Evolutionary conservation across 2,329 filamentous ascomycete genomes (phyloP), one percentile per base, ranked within the genome.

Genomic region (Cladosporium halotolerans): DNA sequence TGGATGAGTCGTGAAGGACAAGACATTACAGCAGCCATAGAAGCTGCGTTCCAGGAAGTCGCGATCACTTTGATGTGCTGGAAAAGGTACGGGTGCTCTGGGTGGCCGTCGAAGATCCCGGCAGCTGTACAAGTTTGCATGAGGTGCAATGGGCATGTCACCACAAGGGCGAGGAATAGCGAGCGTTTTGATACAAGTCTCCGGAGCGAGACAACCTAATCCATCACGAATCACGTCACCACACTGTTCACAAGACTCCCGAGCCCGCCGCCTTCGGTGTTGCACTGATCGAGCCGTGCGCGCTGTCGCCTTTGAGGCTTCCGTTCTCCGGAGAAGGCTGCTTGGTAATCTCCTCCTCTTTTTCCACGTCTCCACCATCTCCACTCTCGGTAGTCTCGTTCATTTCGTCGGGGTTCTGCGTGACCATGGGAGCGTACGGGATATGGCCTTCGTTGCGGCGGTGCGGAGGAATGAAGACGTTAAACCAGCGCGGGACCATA

Each of bases 401-500:
- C 44, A 43, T 38, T 3, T 46, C 52, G 14, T 45, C 45, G 2
- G 42, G 42, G 19, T 54, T 33, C 14, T 54, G 39, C 2, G 48
- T 51, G 18, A 53, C 57, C 32, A 50, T 45, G 3, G 57, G 55
- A 11, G 57, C 57, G 39, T 57, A 58, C 2, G 43, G 44, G 10
- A 53, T 43, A 16, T 49, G 41, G 6, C 78, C 78, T 54, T 81
- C 78, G 9, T 65, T 65, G 1, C 71, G 68, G 1, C 79, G 72
- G 1, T 68, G 58, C 0, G 69, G 60, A 0, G 79, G 79, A 32
- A 82, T 74, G 40, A 82, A 73, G 4, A 74, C 65, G 58, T 79
- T 71, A 58, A 77, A 81, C 67, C 78, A 82, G 9, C 76, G 70
- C 4, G 79, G 79, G 23, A 79, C 63, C 7, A 80, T 68, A 45